phyloP scores from a whole-genome alignment of 2,329 filamentous ascomycete species.

The Paecilomyces sp. region DNA sequence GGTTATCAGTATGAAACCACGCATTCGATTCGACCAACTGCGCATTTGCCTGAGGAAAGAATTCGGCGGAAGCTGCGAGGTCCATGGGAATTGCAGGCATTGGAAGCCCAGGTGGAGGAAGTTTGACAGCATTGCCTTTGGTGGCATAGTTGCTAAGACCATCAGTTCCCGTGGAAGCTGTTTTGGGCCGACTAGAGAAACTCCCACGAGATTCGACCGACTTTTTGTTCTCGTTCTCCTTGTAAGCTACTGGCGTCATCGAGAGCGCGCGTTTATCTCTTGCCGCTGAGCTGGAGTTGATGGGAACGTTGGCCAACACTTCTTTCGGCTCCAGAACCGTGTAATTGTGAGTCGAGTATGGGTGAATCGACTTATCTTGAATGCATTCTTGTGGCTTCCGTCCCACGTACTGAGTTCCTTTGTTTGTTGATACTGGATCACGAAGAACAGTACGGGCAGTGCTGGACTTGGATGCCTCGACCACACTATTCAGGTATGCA shows the following conservation, averaged over 20 bases:
- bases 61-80: neutral
- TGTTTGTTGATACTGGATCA: neutral
- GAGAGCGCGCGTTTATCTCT: neutral
- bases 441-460: neutral
- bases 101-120: constrained; percentile 7
- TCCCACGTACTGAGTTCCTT: neutral
- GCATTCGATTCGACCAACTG: constrained; percentile 10
- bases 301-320: neutral
- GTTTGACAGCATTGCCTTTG: neutral
- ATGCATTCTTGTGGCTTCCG: neutral
- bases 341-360: neutral
- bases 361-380: neutral
- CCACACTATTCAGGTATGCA: constrained; percentile 3
- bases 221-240: neutral
- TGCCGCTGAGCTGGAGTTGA: neutral
- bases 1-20: constrained; percentile 17
- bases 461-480: constrained; percentile 1
- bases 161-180: neutral
- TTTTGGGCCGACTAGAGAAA: neutral
- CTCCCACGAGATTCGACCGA: neutral
- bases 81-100: neutral
- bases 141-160: neutral
- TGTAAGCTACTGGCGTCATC: neutral
- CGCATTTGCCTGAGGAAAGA: neutral
- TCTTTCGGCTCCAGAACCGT: neutral